phyloP scores from a whole-genome alignment of 495 filamentous ascomycete genomes.

The Neurospora sp. region DNA sequence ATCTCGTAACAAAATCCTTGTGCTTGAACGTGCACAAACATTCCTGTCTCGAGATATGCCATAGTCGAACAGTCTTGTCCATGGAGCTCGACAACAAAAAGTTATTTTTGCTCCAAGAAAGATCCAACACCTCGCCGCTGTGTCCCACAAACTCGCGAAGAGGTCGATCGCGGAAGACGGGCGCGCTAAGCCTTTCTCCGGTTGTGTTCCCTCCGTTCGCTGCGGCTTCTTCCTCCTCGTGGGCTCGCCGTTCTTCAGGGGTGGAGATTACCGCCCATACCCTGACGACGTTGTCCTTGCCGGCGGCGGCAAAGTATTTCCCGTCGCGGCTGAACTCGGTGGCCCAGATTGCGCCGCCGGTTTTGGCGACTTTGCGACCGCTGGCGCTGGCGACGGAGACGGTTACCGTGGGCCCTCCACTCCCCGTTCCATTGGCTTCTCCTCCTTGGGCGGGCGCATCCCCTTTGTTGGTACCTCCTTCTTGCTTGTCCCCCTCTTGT shows the following conservation, averaged over 20 bases:
- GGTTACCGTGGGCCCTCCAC: conserved; percentile 18
- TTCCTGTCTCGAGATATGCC: conserved; percentile 79
- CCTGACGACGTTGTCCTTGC: conserved; percentile 75
- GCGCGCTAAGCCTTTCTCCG: conserved; percentile 65
- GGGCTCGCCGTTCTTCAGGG: conserved; percentile 60
- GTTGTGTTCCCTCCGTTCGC: conserved; percentile 11
- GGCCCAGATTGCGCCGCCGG: conserved; percentile 71
- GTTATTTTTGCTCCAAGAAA: conserved; percentile 99
- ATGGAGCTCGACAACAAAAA: conserved; percentile 85
- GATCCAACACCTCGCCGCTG: conserved; percentile 73
- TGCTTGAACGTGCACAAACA: conserved; percentile 95
- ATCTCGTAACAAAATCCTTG: conserved; percentile 88
- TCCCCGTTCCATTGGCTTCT: background rate
- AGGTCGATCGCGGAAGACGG: conserved; percentile 77
- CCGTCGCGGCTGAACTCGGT: conserved; percentile 90
- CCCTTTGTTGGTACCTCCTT: background rate
- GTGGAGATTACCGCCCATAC: conserved; percentile 87
- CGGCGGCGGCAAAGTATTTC: conserved; percentile 79
- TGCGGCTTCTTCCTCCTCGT: conserved; percentile 64
- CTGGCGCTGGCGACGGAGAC: conserved; percentile 30
- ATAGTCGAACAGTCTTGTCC: conserved; percentile 95
- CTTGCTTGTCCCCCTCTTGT: background rate
- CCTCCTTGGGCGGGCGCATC: background rate
- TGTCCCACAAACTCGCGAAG: conserved; percentile 76
- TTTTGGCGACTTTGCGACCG: conserved; percentile 19